Evolutionary conservation across 1,284 basidiomycete species (phyloP).

Genomic region (Tylopilus sp.): DNA sequence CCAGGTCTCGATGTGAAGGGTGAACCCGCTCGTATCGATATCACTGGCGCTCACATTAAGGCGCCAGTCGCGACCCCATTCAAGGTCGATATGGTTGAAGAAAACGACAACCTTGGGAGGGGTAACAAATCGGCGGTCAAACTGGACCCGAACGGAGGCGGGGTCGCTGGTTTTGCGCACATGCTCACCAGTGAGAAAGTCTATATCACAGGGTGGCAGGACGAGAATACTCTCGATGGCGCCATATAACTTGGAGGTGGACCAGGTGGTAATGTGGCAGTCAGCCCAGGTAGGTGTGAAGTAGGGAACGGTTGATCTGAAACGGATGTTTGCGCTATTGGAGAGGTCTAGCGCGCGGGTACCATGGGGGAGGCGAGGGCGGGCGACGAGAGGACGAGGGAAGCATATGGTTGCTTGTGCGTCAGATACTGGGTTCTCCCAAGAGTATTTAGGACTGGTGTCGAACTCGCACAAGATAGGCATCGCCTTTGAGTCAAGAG

Average conservation of each 20-base stretch:
- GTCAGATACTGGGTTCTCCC: conserved; percentile 10
- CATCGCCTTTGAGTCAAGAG: conserved; percentile 13
- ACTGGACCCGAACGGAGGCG: conserved; percentile 15
- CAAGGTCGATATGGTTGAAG: conserved; percentile 31
- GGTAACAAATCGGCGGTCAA: conserved; percentile 34
- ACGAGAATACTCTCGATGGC: conserved; percentile 12
- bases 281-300: conserved; percentile 21
- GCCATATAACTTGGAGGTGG: conserved; percentile 7
- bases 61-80: conserved; percentile 18
- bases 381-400: conserved; percentile 23
- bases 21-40: conserved; percentile 29
- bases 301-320: conserved; percentile 14
- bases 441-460: conserved; percentile 12
- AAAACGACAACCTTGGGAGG: conserved; percentile 36
- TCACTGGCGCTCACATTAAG: conserved; percentile 16
- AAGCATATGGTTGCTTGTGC: conserved; percentile 20
- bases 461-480: conserved; percentile 28
- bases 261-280: conserved; percentile 26
- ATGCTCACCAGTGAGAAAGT: conserved; percentile 35
- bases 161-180: conserved; percentile 4
- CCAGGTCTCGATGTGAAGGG: conserved; percentile 27
- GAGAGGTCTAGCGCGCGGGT: conserved; percentile 21
- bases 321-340: conserved; percentile 16
- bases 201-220: conserved; percentile 28
- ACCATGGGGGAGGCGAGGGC: conserved; percentile 31